Conservation (phyloP, 179 eudicot species). For the Camellia oleifera region DNA sequence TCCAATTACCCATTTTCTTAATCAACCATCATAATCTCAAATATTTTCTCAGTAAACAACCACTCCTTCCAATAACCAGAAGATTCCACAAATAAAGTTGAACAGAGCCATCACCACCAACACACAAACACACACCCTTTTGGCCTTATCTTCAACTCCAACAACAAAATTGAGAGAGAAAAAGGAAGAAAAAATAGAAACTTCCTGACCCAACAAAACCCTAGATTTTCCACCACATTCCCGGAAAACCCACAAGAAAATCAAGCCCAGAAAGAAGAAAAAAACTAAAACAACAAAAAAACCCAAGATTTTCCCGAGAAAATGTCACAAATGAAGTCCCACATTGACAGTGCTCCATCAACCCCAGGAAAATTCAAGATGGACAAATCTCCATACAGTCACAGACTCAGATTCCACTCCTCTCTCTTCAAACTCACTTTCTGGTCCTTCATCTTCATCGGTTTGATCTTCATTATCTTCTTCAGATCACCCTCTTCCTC, state of each 20-base stretch:
- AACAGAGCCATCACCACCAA: not conserved
- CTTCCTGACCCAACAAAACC: slow-evolving; percentile 3
- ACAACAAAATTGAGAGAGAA: not conserved
- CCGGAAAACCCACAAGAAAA: slow-evolving; percentile 12
- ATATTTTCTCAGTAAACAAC: not conserved
- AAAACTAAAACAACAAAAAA: not conserved
- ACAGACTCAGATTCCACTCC: slow-evolving; percentile 33
- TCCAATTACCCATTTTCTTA: too few relatives aligned
- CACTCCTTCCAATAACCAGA: slow-evolving; percentile 16
- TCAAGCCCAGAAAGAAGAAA: not conserved
- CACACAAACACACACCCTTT: not conserved
- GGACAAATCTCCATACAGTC: slow-evolving; percentile 62
- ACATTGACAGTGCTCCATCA: slow-evolving; percentile 61
- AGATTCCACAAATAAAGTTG: slow-evolving; percentile 20
- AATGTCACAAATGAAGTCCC: slow-evolving; percentile 30
- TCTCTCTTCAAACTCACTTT: slow-evolving; percentile 58
- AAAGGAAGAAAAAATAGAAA: slow-evolving; percentile 1
- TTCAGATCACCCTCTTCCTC: slow-evolving; percentile 51
- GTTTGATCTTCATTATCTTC: slow-evolving; percentile 51
- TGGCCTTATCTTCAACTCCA: not conserved
- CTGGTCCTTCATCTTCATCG: slow-evolving; percentile 61
- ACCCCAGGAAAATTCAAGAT: slow-evolving; percentile 81
- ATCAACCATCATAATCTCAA: too few relatives aligned
- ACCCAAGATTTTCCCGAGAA: slow-evolving; percentile 8
- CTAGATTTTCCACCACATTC: slow-evolving; percentile 15